Percentiles rank a stretch among this genome's conserved stretches.
These are phyloP conservation scores for Aphelidium insulamus DNA, from an alignment of 371 early-diverging fungal genomes.

Conservation along the genomic window DNA sequence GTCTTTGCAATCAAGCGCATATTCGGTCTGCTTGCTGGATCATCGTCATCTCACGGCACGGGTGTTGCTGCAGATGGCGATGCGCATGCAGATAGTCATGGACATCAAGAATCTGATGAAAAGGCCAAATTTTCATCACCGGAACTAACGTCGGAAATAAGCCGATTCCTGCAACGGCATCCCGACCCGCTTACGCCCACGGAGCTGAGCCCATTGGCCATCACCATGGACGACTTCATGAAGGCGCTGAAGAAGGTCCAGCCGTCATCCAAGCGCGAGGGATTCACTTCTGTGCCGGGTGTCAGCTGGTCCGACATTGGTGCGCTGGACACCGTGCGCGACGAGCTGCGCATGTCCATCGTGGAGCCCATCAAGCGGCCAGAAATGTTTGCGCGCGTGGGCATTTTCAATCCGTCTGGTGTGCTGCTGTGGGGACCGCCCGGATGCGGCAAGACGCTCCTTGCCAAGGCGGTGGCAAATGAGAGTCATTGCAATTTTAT, in stretches of 20 bases:
- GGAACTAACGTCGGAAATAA: slow-evolving; percentile 21
- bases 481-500: slow-evolving; percentile 95
- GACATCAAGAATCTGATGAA: slow-evolving; percentile 5
- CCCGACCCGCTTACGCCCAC: slow-evolving; percentile 48
- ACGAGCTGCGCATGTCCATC: slow-evolving; percentile 86
- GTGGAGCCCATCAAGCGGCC: slow-evolving; percentile 91
- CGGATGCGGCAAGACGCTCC: slow-evolving; percentile 97
- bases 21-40: slow-evolving; percentile 49
- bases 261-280: slow-evolving; percentile 93
- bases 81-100: slow-evolving; percentile 11
- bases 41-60: no score
- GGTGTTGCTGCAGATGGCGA: slow-evolving; percentile 15
- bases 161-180: slow-evolving; percentile 41
- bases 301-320: slow-evolving; percentile 93
- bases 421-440: slow-evolving; percentile 98
- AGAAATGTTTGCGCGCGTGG: slow-evolving; percentile 71
- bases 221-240: slow-evolving; percentile 68
- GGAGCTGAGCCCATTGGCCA: slow-evolving; percentile 64
- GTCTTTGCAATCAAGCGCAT: slow-evolving; percentile 83
- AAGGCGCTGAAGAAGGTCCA: slow-evolving; percentile 79
- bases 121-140: neutral
- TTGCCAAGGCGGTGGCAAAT: slow-evolving; percentile 97
- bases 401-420: slow-evolving; percentile 83
- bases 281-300: slow-evolving; percentile 91
- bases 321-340: slow-evolving; percentile 59